Percentiles rank a stretch among this genome's conserved stretches.
These are phyloP conservation scores for Plantago major DNA, from an alignment of 257 asterid species.

Conservation along the genomic window DNA sequence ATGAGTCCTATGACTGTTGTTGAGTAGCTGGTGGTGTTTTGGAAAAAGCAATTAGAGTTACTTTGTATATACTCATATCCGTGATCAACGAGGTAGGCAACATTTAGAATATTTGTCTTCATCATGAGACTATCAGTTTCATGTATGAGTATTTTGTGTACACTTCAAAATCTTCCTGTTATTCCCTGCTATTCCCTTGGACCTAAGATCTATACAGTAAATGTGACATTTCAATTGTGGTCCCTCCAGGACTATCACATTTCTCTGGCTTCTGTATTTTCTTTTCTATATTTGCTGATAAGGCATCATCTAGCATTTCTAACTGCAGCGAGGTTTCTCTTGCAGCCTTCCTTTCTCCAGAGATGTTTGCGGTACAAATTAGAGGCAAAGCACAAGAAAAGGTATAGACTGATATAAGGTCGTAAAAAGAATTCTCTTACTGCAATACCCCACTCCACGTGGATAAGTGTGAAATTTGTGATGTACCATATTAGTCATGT, in stretches of 20 bases:
- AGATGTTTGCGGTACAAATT: conserved; percentile 81
- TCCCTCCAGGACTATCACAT: conserved; percentile 12
- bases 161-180: no score
- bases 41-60: conserved; percentile 9
- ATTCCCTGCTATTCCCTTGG: no score
- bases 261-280: background rate
- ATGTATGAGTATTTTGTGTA: no score
- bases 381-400: conserved; percentile 74
- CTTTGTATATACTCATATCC: conserved; percentile 8
- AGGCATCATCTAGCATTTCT: conserved; percentile 22
- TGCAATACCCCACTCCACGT: no score
- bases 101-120: background rate
- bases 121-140: no score
- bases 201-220: no score
- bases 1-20: conserved; percentile 2
- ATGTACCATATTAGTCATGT: no score
- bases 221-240: no score
- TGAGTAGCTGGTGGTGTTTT: conserved; percentile 18
- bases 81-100: conserved; percentile 4
- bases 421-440: background rate
- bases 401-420: conserved; percentile 33
- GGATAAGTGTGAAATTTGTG: no score
- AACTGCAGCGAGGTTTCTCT: conserved; percentile 28
- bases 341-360: conserved; percentile 89
- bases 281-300: background rate